Evolutionary conservation across 2,329 filamentous ascomycete species (phyloP), one percentile per base, ranked within the genome.

Genomic region (Ilyonectria destructans): DNA sequence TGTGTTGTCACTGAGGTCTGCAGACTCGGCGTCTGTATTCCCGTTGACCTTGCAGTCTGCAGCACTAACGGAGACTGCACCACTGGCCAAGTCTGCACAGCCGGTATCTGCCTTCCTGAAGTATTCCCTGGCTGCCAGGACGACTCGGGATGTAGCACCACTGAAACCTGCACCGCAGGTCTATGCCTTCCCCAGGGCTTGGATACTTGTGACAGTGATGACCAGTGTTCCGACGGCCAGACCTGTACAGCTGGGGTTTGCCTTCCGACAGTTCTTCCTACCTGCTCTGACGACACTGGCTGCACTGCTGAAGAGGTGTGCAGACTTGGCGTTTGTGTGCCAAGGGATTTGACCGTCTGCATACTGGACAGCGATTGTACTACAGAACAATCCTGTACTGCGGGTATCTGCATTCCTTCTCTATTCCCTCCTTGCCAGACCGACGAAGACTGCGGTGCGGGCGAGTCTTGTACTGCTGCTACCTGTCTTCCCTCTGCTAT

Each of bases 281-380:
- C 23, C 3, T 66, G 63, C 6, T 45, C 49, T 5, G 35, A 29
- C 4, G 58, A 61, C n/a, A 45, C 43, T 26, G 33, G 43, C 23
- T 66, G 63, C 17, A 61, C 63, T 1, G 51, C 52, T 8, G 58
- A 66, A 10, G n/a, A 66, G 33, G 58, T 66, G 7, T 66, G 63
- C 29, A 66, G 63, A 19, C 58, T 66, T 8, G 63, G 45, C 8
- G 45, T 61, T 31, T 66, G 63, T 10, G 45, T 66, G 6, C 63
- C 63, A 0, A 57, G 63, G 26, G 8, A 52, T 7, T 33, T 66
- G 6, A 19, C 35, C 7, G 17, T 35, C 17, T 66, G 63, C 17
- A 26, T 43, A 17, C 29, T n/a, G n/a, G 58, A 66, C 13, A 31
- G 23, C 21, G 40, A 66, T 6, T 66, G 63, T 17, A 21, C 33